These are phyloP conservation scores for Nicotiana rustica DNA, from an alignment of 305 asterid genomes.

Conservation along the genomic window DNA sequence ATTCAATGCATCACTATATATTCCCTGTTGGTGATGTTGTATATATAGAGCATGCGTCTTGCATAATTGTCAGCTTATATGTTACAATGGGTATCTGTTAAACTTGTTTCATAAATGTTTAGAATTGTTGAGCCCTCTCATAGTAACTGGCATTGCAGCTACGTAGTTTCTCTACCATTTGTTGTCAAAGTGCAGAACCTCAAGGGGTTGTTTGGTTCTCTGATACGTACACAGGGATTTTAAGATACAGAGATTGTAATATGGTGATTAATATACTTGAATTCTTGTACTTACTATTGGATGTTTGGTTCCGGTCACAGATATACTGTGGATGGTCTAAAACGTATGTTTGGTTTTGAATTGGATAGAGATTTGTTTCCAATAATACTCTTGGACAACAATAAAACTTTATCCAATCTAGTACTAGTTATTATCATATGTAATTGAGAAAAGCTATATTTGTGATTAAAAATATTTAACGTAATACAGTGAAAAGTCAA, in stretches of 20 bases:
- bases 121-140: neutral
- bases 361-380: constrained; percentile 30
- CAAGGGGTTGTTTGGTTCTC: constrained; percentile 16
- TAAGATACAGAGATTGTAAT: constrained; percentile 13
- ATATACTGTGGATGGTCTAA: constrained; percentile 25
- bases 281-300: constrained; percentile 21
- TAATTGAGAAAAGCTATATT: neutral
- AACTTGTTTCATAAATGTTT: constrained; percentile 20
- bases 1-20: neutral
- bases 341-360: neutral
- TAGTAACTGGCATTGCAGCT: neutral
- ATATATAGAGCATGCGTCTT: constrained; percentile 17
- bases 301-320: constrained; percentile 1
- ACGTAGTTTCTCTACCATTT: constrained; percentile 6
- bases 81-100: neutral
- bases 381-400: neutral
- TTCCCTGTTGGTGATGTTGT: neutral
- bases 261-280: neutral
- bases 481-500: constrained; percentile 9
- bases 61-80: neutral
- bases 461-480: constrained; percentile 7
- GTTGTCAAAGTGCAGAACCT: constrained; percentile 1
- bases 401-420: constrained; percentile 25
- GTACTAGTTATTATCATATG: neutral
- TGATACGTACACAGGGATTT: constrained; percentile 5